Evolutionary conservation across 2,329 filamentous ascomycete species (phyloP), one percentile per base, ranked within the genome.

Genomic region (Cladosporium sp.): DNA sequence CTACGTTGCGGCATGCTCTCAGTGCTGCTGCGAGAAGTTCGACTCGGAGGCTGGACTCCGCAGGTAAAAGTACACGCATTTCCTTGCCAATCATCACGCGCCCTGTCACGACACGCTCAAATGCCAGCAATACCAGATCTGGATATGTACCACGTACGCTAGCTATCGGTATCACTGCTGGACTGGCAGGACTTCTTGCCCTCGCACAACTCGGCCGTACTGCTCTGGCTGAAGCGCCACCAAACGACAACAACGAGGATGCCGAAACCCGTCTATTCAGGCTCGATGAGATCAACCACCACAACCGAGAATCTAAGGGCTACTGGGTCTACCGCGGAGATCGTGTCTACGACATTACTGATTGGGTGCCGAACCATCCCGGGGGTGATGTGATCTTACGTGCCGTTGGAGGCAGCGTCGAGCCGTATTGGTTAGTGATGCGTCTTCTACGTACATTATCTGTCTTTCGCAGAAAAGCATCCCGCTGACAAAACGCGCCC

Each of bases 331-430:
- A 82, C n/a, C 79, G 80, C 55, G 83, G 79, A 22, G 82, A 83
- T 67, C 83, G 84, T 59, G 85, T 89, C 19, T 89, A 88, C 76
- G 83, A 89, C 66, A 88, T 89, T 55, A 88, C 86, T 1, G 84
- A 88, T 52, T 89, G 86, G 84, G 74, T 88, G 20, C 74, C 78
- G 1, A 84, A 80, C 0, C 86, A 89, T 67, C 86, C 86, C 0
- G 86, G 86, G 3, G 86, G 86, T 42, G 82, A 87, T 55, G 84
- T 89, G 14, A 89, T 89, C 60, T 75, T 88, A 8, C 80, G 83
- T 30, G 86, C 86, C 1, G 85, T 84, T 1, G 86, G 86, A 3
- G 81, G 82, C 38, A 82, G 80, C 57, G 82, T 89, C 51, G 86
- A 89, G 54, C 81, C 82, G 0, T 88, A 88, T 72, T 89, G 86